Evolutionary conservation across 202 grass and related monocot species (phyloP), one percentile per base, ranked within the genome.

Genomic region (Saccharum hybrid): DNA sequence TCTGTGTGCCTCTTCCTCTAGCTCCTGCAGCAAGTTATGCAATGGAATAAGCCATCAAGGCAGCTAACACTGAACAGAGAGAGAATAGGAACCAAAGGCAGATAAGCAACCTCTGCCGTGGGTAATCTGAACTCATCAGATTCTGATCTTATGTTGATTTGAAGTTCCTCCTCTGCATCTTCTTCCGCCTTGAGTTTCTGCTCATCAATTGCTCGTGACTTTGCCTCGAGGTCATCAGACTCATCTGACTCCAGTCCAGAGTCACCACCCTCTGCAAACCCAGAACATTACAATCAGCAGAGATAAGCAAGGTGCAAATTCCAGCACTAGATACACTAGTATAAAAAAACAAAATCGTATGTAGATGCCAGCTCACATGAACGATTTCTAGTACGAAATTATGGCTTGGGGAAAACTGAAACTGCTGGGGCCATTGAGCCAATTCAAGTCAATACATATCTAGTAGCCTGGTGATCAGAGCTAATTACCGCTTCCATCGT

Each of bases 71-170:
- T 36, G 42, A 66, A 43, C 7, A 10, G 8, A 74, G 33, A 82
- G 78, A 30, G 19, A 34, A 14, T 6, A 12, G 6, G 2, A 68
- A 80, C 19, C 30, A 41, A 76, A 39, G 26, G 72, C 3, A 18
- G 28, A 62, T 81, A 63, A 61, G 38, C 66, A 76, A 98, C 96
- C 96, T 96, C 96, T 56, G 86, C 56, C 1, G 86, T 98, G 26
- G 96, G 96, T 81, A 98, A 86, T 67, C 68, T 92, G 78, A 98
- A 98, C 38, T 96, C 93, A 77, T 98, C 93, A 80, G 78, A 91
- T 68, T 98, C 96, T 73, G 81, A 87, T 81, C 69, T 92, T 73
- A 98, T 92, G 72, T 96, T 96, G 66, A 82, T 82, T 84, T 73
- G 33, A 83, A 98, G 79, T 52, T 98, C 96, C 14, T 90, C 91